phyloP scores from a whole-genome alignment of 208 protist species.

The Crithidia bombi region DNA sequence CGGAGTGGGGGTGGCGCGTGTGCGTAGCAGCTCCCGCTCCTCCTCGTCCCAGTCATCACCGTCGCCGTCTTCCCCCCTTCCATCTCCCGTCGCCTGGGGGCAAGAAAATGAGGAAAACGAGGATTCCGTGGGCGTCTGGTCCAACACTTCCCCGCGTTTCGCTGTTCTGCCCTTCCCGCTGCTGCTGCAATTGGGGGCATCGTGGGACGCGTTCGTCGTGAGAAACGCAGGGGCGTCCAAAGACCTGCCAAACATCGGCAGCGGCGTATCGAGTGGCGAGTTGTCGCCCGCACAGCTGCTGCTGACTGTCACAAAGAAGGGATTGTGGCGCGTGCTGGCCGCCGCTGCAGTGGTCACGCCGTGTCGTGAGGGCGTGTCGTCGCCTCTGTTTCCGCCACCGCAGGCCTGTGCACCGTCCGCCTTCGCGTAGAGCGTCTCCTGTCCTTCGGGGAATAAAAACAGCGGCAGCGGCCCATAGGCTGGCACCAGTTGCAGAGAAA shows the following conservation, averaged over 20 bases:
- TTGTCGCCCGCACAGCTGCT: neutral
- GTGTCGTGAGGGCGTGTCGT: neutral
- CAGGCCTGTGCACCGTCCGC: neutral
- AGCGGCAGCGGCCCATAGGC: conserved; percentile 46
- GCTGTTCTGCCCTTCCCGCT: neutral
- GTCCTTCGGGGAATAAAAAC: conserved; percentile 26
- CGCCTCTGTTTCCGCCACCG: neutral
- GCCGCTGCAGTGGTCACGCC: neutral
- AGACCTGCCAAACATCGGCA: neutral
- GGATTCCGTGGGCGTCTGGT: too few species aligned
- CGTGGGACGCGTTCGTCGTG: neutral
- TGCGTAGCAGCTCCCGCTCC: conserved; percentile 11
- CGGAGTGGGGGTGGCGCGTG: too few species aligned
- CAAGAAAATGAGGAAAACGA: too few species aligned
- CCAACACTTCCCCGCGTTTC: too few species aligned
- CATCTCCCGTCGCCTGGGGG: neutral
- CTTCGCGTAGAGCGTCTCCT: conserved; percentile 3
- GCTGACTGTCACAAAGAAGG: conserved; percentile 7
- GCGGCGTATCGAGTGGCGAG: conserved; percentile 4
- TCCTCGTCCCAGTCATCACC: conserved; percentile 42
- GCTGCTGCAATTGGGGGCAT: neutral
- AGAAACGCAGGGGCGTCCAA: neutral
- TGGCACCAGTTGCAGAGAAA: conserved; percentile 43
- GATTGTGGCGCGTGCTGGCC: conserved; percentile 5
- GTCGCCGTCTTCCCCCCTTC: neutral